Evolutionary conservation across 495 filamentous ascomycete genomes (phyloP).

Genomic region (Aspergillus conjunctus): DNA sequence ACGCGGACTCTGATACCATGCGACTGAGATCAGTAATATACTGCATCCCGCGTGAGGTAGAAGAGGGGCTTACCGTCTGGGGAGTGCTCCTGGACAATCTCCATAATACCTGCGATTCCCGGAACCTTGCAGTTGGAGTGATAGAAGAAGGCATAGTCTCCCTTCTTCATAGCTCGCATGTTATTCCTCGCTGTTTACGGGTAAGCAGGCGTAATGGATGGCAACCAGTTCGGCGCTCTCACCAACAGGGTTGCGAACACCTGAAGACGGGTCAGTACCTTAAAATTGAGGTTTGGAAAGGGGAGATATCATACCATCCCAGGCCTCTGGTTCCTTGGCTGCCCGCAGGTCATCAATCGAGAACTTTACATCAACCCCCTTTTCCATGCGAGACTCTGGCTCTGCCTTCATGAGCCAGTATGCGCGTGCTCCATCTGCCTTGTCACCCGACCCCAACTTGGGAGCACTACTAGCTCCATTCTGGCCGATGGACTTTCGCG

Average conservation of each 20-base stretch:
- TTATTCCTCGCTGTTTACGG: conserved; percentile 70
- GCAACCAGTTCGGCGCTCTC: conserved; percentile 23
- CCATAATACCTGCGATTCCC: conserved; percentile 90
- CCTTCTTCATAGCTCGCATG: conserved; percentile 84
- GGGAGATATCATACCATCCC: conserved; percentile 69
- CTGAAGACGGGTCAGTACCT: conserved; percentile 36
- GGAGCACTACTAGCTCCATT: conserved; percentile 16
- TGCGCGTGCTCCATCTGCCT: conserved; percentile 26
- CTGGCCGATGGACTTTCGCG: conserved; percentile 19
- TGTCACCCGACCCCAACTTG: conserved; percentile 12
- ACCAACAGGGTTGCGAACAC: conserved; percentile 61
- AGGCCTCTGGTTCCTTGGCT: conserved; percentile 73
- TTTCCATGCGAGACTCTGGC: conserved; percentile 82
- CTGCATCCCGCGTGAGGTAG: not conserved
- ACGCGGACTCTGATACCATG: conserved; percentile 65
- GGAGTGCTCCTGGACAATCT: conserved; percentile 81
- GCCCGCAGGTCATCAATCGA: conserved; percentile 87
- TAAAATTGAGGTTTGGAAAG: not conserved
- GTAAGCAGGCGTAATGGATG: conserved; percentile 22
- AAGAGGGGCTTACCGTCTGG: conserved; percentile 61
- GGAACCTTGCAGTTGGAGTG: conserved; percentile 93
- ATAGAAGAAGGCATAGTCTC: conserved; percentile 95
- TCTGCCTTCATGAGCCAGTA: conserved; percentile 98
- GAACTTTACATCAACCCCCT: conserved; percentile 84
- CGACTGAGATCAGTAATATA: conserved; percentile 16